Conservation (phyloP, 345 rosid genomes). For the Raphanus sativus region DNA sequence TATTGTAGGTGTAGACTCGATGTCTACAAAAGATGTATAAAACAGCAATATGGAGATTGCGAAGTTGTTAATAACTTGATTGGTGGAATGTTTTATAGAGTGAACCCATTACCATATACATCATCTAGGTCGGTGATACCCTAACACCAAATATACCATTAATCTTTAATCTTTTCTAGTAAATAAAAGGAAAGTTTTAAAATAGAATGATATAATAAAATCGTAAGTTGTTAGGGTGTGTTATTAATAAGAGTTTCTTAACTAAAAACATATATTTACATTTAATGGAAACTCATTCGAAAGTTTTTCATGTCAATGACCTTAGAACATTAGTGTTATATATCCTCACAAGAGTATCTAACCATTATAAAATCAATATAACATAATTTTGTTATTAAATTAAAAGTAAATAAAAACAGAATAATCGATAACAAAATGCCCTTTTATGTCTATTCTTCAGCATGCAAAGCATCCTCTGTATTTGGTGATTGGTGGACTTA, state of each 20-base stretch:
- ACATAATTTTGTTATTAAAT: not conserved
- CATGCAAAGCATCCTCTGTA: no score
- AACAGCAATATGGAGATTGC: conserved; percentile 67
- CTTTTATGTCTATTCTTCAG: no score
- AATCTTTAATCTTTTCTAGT: not conserved
- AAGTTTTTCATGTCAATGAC: not conserved
- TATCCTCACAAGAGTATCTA: not conserved
- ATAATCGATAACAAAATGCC: no score
- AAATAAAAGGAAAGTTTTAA: not conserved
- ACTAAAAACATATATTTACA: no score
- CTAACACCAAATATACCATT: conserved; percentile 33
- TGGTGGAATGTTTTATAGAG: conserved; percentile 58
- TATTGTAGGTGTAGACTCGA: not conserved
- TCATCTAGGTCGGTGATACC: conserved; percentile 58
- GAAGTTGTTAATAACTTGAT: conserved; percentile 49
- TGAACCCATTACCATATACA: conserved; percentile 41
- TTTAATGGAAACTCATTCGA: not conserved
- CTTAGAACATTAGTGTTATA: not conserved
- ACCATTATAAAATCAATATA: not conserved
- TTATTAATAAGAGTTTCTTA: not conserved
- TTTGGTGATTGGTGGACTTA: no score
- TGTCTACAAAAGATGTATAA: conserved; percentile 66
- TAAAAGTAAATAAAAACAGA: no score
- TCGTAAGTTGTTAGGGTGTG: not conserved
- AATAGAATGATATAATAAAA: not conserved